phyloP scores from a whole-genome alignment of 2,329 filamentous ascomycete genomes.

The Teratosphaeria gauchensis region DNA sequence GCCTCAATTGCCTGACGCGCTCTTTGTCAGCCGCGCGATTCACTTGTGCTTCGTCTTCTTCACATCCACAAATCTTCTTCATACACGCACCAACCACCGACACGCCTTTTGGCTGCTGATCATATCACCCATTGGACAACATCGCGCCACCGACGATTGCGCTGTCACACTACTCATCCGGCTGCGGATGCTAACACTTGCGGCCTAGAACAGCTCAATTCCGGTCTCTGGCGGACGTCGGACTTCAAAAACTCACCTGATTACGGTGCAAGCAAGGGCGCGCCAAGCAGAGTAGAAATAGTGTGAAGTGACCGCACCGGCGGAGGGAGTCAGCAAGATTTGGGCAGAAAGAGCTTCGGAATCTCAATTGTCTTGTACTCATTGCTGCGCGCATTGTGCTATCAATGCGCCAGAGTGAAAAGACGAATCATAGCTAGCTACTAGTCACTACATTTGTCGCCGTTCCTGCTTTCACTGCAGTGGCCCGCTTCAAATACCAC shows the following conservation, averaged over 20 bases:
- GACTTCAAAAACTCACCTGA: background rate
- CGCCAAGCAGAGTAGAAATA: background rate
- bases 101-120: background rate
- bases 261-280: background rate
- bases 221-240: background rate
- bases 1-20: too few species aligned
- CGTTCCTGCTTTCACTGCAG: conserved; percentile 17
- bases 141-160: background rate
- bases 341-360: conserved; percentile 24
- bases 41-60: background rate
- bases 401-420: background rate
- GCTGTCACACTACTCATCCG: background rate
- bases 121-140: background rate
- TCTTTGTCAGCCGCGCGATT: background rate
- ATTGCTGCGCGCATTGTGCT: background rate
- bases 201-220: background rate
- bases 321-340: conserved; percentile 6
- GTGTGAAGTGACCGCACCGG: conserved; percentile 6
- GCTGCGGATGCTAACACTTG: background rate
- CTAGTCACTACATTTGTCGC: conserved; percentile 34
- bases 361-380: background rate
- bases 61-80: background rate
- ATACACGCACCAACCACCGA: background rate
- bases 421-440: conserved; percentile 37
- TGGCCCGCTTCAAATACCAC: conserved; percentile 1